Base-by-base conservation (phyloP, 2,329 filamentous ascomycete genomes). In the Arachnomyces sp. region DNA sequence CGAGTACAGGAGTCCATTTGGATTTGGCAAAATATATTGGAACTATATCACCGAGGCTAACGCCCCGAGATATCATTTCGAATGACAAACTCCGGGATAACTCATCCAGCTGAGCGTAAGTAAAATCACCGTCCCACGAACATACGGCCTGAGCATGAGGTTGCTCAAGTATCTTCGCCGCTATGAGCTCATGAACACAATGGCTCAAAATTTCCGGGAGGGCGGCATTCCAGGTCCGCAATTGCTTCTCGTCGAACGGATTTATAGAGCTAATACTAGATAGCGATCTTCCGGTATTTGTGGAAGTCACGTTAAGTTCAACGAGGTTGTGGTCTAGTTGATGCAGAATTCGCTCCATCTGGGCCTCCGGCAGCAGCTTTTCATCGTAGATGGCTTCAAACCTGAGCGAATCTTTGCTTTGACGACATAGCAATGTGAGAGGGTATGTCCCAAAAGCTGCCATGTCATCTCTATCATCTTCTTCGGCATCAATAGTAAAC, bases 121-220 rank as follows among this genome's bases (percentile, higher is more conserved):
- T 48, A 28, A 48, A 39, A n/a, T 29, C 35, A 9, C 42, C 45
- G 13, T 48, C 44, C 47, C 46, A 48, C 3, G 46, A 34, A 34
- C 37, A 41, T 5, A 50, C 44, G 8, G 47, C 46, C 7, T 35
- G 28, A n/a, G 29, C 13, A 13, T 34, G n/a, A 3, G 46, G 39
- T 3, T 35, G 36, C 6, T 32, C 5, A 34, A 31, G 15, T 3
- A 40, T 46, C 28, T 36, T 45, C 17, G 42, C 36, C 11, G 30
- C 39, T 21, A 56, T 44, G n/a, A 49, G n/a, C 11, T 54, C 48
- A 34, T 55, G 52, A 14, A 52, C 41, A 28, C 44, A 44, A 31
- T 44, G 39, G 29, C 43, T 40, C 18, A 48, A 28, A 14, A 13
- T 33, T 8, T 48, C 38, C n/a, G 31, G 38, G 7, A 18, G n/a